Percentiles rank a stretch among this genome's conserved stretches.
These are phyloP conservation scores for Strobilomyces dryophilus DNA, from an alignment of 768 basidiomycete species.

Conservation along the genomic window DNA sequence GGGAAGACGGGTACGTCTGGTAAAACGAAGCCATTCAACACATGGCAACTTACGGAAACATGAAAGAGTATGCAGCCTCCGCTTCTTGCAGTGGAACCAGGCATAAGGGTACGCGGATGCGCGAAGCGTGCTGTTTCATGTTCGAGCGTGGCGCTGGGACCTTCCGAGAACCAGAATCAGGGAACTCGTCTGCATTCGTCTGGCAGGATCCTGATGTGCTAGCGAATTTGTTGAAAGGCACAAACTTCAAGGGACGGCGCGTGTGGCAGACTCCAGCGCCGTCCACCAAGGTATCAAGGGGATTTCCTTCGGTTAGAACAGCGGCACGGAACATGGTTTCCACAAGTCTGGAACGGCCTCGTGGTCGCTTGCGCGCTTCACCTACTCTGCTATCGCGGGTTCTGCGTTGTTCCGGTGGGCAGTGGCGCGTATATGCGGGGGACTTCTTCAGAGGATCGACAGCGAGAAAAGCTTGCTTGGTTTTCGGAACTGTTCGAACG, in stretches of 20 bases:
- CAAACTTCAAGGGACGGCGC: slow-evolving; percentile 27
- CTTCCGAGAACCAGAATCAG: background rate
- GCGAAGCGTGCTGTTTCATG: background rate
- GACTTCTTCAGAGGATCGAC: background rate
- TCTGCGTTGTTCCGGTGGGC: background rate
- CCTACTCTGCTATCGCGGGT: background rate
- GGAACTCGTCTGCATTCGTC: background rate
- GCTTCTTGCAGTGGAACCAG: slow-evolving; percentile 27
- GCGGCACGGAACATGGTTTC: slow-evolving; percentile 23
- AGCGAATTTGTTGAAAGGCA: slow-evolving; percentile 22
- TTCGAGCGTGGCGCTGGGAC: background rate
- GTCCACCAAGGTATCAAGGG: slow-evolving; percentile 14
- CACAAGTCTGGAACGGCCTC: slow-evolving; percentile 4
- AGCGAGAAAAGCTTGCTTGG: background rate
- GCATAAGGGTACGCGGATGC: slow-evolving; percentile 16
- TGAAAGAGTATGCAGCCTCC: slow-evolving; percentile 22
- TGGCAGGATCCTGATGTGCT: background rate
- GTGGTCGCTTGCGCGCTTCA: background rate
- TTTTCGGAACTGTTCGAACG: background rate
- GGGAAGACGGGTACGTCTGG: background rate
- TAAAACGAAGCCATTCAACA: background rate
- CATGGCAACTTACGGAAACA: slow-evolving; percentile 23
- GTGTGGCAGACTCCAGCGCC: slow-evolving; percentile 6
- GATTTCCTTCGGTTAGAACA: slow-evolving; percentile 25
- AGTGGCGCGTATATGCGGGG: slow-evolving; percentile 20